Percentiles rank a stretch among this genome's conserved stretches.
These are phyloP conservation scores for Globisporangium viniferum DNA, from an alignment of 352 stramenopile species.

Conservation along the genomic window DNA sequence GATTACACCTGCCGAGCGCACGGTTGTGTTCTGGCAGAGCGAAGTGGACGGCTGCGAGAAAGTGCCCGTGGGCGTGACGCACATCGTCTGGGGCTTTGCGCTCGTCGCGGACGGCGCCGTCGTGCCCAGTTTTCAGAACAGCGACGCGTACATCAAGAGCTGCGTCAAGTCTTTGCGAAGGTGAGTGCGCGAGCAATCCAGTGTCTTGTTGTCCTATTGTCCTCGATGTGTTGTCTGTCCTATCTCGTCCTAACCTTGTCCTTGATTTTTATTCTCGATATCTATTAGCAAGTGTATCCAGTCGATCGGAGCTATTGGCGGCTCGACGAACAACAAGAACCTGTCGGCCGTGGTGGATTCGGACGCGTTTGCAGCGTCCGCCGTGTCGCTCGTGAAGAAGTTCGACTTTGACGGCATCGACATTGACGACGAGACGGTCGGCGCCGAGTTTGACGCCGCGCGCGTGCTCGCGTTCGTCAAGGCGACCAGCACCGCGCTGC, in stretches of 20 bases:
- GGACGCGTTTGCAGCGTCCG: slow-evolving; percentile 46
- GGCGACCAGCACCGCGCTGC: slow-evolving; percentile 41
- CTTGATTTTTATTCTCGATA: neutral
- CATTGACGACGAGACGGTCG: slow-evolving; percentile 73
- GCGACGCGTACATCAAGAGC: slow-evolving; percentile 43
- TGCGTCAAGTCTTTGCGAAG: slow-evolving; percentile 56
- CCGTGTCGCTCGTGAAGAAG: slow-evolving; percentile 42
- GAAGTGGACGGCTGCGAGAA: slow-evolving; percentile 71
- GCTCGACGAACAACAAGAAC: slow-evolving; percentile 70
- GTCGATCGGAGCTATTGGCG: slow-evolving; percentile 58
- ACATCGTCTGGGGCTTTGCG: slow-evolving; percentile 76
- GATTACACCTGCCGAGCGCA: slow-evolving; percentile 46
- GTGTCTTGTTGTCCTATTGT: neutral
- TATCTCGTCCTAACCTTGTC: neutral
- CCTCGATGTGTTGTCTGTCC: neutral
- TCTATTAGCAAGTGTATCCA: slow-evolving; percentile 49
- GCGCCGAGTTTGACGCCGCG: slow-evolving; percentile 47
- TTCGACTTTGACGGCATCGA: slow-evolving; percentile 74
- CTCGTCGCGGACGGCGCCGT: slow-evolving; percentile 50
- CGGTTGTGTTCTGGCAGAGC: slow-evolving; percentile 78
- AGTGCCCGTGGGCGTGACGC: slow-evolving; percentile 62
- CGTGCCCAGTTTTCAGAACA: slow-evolving; percentile 56
- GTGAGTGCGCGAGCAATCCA: slow-evolving; percentile 8
- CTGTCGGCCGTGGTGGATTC: slow-evolving; percentile 44
- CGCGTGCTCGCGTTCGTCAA: slow-evolving; percentile 45